These are phyloP conservation scores for Tubosaeta sp. DNA, from an alignment of 768 basidiomycete genomes.

Conservation along the genomic window DNA sequence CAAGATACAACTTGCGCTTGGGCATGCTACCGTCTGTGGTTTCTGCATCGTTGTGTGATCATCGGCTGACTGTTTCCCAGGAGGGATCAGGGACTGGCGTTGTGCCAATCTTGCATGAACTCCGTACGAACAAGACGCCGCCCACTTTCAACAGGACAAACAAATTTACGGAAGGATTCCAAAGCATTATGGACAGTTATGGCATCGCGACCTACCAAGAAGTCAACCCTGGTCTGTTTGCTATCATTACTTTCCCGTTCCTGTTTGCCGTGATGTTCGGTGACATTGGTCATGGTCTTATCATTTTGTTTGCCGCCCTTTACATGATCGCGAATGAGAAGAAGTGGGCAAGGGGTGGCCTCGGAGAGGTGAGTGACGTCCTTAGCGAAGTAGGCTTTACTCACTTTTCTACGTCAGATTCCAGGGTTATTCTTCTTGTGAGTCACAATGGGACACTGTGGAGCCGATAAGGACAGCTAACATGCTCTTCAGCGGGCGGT, in stretches of 20 bases:
- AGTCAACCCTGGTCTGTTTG: constrained; percentile 94
- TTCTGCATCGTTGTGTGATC: neutral
- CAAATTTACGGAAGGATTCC: constrained; percentile 96
- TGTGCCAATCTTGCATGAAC: constrained; percentile 87
- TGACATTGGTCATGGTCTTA: constrained; percentile 92
- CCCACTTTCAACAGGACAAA: constrained; percentile 94
- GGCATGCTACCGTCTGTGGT: constrained; percentile 71
- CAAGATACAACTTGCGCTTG: constrained; percentile 78
- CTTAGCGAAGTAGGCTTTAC: neutral
- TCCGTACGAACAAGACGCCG: constrained; percentile 85
- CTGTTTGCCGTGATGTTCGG: constrained; percentile 99
- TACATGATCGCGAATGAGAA: constrained; percentile 88
- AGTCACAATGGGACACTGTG: constrained; percentile 32
- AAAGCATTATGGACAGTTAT: constrained; percentile 97
- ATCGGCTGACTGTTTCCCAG: constrained; percentile 18
- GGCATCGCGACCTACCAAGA: constrained; percentile 94
- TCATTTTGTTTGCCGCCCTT: constrained; percentile 71
- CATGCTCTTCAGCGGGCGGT: constrained; percentile 70
- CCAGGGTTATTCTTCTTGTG: constrained; percentile 88
- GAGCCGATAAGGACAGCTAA: constrained; percentile 11
- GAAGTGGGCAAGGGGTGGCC: constrained; percentile 64
- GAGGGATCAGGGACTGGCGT: constrained; percentile 92
- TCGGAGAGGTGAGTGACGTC: constrained; percentile 60
- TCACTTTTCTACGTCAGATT: constrained; percentile 48
- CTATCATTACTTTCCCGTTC: constrained; percentile 93